These are phyloP conservation scores for Pseudoscleropodium purum DNA, from an alignment of 225 moss, liverwort and hornwort genomes.

Conservation along the genomic window DNA sequence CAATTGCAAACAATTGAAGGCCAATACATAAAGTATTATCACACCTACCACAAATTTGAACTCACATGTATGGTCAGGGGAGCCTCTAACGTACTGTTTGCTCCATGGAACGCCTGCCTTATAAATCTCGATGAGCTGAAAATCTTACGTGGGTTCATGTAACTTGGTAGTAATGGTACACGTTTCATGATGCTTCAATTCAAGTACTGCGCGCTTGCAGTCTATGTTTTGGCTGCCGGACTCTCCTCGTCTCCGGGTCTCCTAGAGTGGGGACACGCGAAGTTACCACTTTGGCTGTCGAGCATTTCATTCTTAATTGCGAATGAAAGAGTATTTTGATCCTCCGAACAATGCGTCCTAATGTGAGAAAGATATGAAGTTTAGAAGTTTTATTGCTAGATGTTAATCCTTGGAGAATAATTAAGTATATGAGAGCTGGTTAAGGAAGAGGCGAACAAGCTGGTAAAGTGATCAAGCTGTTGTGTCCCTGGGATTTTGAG, in stretches of 20 bases:
- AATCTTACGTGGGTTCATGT: neutral
- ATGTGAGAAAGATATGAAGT: neutral
- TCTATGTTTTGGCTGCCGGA: no score
- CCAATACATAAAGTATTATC: neutral
- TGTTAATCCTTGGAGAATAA: neutral
- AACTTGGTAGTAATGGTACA: neutral
- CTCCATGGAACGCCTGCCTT: neutral
- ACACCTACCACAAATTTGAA: neutral
- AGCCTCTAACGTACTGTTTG: neutral
- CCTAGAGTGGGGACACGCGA: no score
- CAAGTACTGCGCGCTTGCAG: no score
- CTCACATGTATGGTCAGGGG: neutral
- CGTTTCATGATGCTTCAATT: neutral
- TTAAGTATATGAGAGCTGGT: neutral
- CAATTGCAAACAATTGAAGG: neutral
- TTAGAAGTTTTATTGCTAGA: neutral
- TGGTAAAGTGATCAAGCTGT: neutral
- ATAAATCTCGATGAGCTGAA: neutral
- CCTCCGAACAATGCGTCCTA: neutral
- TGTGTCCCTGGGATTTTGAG: neutral
- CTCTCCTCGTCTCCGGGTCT: no score
- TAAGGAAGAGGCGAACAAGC: neutral
- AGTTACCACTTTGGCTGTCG: no score
- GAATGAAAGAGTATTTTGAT: neutral
- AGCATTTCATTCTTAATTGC: no score